Conservation (phyloP, 2,329 filamentous ascomycete genomes). For the Colletotrichum abscissum region DNA sequence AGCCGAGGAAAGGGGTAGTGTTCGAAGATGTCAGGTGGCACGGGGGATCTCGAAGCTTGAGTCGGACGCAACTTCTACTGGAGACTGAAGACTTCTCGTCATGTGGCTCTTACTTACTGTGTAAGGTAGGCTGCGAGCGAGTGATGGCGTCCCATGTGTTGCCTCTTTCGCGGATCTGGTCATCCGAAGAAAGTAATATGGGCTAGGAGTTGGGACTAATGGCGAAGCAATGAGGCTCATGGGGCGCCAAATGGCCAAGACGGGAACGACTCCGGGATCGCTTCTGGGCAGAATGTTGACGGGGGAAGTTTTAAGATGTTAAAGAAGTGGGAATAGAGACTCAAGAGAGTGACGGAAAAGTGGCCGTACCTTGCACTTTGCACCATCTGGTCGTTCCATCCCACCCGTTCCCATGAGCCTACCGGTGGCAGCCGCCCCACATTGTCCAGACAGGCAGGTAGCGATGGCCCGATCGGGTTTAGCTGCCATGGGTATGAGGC, state of each 20-base stretch:
- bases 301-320: conserved; percentile 7
- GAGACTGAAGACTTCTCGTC: background rate
- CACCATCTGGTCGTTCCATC: background rate
- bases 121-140: no score
- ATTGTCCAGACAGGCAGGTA: conserved; percentile 11
- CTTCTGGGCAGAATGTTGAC: background rate
- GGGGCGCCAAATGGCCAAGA: conserved; percentile 19
- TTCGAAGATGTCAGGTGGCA: background rate
- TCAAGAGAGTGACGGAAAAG: background rate
- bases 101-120: background rate
- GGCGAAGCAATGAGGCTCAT: conserved; percentile 1
- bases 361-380: conserved; percentile 1
- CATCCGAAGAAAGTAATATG: conserved; percentile 22
- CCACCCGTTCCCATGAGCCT: background rate
- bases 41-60: background rate
- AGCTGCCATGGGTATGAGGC: conserved; percentile 31
- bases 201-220: conserved; percentile 9
- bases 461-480: conserved; percentile 16
- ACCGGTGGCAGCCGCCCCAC: background rate
- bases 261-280: conserved; percentile 24
- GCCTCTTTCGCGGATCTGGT: conserved; percentile 12
- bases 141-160: background rate
- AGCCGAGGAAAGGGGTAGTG: background rate
- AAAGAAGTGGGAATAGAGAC: background rate
- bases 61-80: background rate